Evolutionary conservation across 495 filamentous ascomycete genomes (phyloP).

Genomic region (Neurospora tetrasperma): DNA sequence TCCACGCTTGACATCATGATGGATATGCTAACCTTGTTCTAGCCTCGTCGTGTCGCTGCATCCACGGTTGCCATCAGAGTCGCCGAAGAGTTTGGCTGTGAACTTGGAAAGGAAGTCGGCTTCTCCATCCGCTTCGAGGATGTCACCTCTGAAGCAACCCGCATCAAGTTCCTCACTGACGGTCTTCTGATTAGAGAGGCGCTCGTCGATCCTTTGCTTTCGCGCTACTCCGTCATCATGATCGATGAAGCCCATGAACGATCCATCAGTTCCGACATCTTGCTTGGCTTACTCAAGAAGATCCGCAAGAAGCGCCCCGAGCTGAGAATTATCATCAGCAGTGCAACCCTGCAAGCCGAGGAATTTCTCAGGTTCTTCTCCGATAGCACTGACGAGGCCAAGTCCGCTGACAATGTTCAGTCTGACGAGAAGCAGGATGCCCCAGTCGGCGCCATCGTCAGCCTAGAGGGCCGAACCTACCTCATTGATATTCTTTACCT

Average conservation of each 20-base stretch:
- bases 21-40: conserved; percentile 11
- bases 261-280: conserved; percentile 85
- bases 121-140: conserved; percentile 97
- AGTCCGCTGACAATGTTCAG: conserved; percentile 33
- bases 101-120: conserved; percentile 88
- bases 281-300: conserved; percentile 92
- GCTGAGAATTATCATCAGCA: conserved; percentile 82
- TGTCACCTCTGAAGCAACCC: conserved; percentile 74
- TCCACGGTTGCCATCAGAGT: conserved; percentile 86
- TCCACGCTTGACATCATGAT: background rate
- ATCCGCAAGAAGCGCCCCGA: conserved; percentile 75
- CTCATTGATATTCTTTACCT: conserved; percentile 85
- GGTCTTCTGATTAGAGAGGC: conserved; percentile 90
- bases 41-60: conserved; percentile 89
- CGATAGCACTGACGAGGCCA: conserved; percentile 31
- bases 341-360: conserved; percentile 88
- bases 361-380: conserved; percentile 79
- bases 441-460: conserved; percentile 63
- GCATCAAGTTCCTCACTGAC: conserved; percentile 95
- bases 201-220: conserved; percentile 83
- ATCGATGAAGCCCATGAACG: conserved; percentile 97
- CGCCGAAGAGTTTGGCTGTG: conserved; percentile 85
- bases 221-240: conserved; percentile 95
- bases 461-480: conserved; percentile 82
- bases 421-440: conserved; percentile 28